phyloP scores from a whole-genome alignment of 768 basidiomycete genomes.

The Lepiota brunneoincarnata region DNA sequence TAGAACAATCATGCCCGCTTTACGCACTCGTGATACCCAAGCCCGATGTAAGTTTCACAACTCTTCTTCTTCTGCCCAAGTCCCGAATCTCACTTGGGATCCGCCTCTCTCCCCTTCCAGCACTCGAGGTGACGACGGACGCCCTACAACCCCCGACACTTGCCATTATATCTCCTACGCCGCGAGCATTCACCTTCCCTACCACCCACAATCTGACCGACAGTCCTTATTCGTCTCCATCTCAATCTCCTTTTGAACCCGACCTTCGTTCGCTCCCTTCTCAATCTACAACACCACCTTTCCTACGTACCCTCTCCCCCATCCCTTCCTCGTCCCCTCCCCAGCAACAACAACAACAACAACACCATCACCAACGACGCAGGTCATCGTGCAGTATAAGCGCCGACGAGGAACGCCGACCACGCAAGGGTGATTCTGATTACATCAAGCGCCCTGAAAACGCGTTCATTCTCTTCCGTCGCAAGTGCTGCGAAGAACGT shows the following conservation, averaged over 20 bases:
- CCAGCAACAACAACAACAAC: conserved; percentile 17
- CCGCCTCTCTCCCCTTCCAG: conserved; percentile 29
- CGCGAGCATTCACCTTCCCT: conserved; percentile 72
- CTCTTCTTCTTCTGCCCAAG: no score
- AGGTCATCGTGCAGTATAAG: conserved; percentile 44
- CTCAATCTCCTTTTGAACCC: conserved; percentile 72
- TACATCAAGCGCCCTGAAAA: conserved; percentile 85
- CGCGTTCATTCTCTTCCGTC: conserved; percentile 82
- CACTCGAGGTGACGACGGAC: conserved; percentile 77
- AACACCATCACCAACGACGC: conserved; percentile 42
- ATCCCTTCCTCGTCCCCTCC: conserved; percentile 15
- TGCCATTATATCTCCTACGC: conserved; percentile 66
- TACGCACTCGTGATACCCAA: conserved; percentile 76
- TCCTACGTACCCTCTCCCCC: conserved; percentile 10
- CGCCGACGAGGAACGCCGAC: conserved; percentile 50
- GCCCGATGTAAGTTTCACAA: conserved; percentile 38
- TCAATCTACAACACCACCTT: conserved; percentile 21
- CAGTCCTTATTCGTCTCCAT: conserved; percentile 68
- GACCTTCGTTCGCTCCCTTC: conserved; percentile 56
- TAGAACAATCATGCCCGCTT: conserved; percentile 66
- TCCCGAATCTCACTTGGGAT: conserved; percentile 1
- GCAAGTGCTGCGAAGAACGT: conserved; percentile 73
- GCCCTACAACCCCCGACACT: conserved; percentile 51
- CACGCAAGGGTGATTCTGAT: conserved; percentile 76
- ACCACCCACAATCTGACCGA: conserved; percentile 56